Evolutionary conservation across 352 stramenopile genomes (phyloP), one percentile per base, ranked within the genome.

Genomic region (Phytopythium kandeliae): DNA sequence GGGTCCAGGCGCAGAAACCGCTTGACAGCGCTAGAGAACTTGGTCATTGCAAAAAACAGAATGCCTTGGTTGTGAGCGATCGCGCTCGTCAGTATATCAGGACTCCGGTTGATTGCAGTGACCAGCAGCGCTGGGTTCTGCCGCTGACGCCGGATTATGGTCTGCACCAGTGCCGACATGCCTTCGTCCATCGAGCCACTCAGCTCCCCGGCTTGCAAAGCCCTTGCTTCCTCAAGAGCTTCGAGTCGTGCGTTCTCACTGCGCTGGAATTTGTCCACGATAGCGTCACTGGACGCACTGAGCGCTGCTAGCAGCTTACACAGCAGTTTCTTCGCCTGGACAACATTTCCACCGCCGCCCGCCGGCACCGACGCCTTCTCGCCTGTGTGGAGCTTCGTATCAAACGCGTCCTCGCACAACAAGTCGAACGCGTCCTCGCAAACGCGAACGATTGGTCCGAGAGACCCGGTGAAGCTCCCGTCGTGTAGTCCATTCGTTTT

Each of bases 391-490:
- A 12, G 6, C 38, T 56, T 43, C 5, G 19, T 28, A 19, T 49
- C 50, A 10, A 40, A 49, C 10, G 38, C 22, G 17, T 49, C 63
- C 17, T 79, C 60, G 51, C 77, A 88, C 0, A 88, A 57, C 33
- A 85, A n/a, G 21, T 86, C 70, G 33, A 86, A 88, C 0, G 84
- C 48, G 21, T 78, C 65, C 51, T 88, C 71, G 24, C 77, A 88
- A 25, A 67, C 66, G 12, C 55, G 54, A 24, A 80, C 28, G 12
- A 80, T 59, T 17, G 67, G 53, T 7, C 71, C 61, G 2, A 72
- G 58, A 3, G 47, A 55, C 15, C 19, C 45, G 3, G 35, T 38
- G 8, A 74, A 45, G 38, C 69, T 40, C 4, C 66, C 69, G 17
- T 55, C 3, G 9, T 48, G 28, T 21, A 41, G 4, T 28, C 3